Evolutionary conservation across 2,329 filamentous ascomycete genomes (phyloP).

Genomic region (Fusarium torulosum): DNA sequence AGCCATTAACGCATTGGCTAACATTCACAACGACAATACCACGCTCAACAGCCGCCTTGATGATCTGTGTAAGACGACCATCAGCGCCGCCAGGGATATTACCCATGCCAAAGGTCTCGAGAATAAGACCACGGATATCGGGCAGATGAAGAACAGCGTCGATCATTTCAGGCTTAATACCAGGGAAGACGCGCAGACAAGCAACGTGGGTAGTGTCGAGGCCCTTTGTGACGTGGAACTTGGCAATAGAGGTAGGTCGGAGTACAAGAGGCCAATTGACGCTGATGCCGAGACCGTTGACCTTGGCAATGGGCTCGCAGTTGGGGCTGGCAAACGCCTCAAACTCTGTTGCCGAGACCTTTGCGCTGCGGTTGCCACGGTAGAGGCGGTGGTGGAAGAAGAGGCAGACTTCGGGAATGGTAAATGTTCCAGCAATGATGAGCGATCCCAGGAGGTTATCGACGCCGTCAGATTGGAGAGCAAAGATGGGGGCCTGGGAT

Average conservation of each 20-base stretch:
- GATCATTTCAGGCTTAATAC: conserved; percentile 93
- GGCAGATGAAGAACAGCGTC: conserved; percentile 83
- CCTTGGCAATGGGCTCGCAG: conserved; percentile 81
- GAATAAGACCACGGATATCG: conserved; percentile 82
- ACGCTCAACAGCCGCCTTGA: conserved; percentile 80
- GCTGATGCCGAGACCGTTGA: conserved; percentile 83
- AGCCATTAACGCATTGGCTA: conserved; percentile 85
- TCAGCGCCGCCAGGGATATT: conserved; percentile 88
- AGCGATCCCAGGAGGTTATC: conserved; percentile 91
- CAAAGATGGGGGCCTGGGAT: conserved; percentile 87
- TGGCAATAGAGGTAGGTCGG: conserved; percentile 78
- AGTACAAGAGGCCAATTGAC: conserved; percentile 85
- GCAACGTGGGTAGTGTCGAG: conserved; percentile 91
- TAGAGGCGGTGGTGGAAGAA: conserved; percentile 95
- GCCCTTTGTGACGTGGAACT: conserved; percentile 79
- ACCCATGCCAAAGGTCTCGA: conserved; percentile 94
- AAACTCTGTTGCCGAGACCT: conserved; percentile 87
- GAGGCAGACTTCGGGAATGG: conserved; percentile 91
- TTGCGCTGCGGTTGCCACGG: conserved; percentile 88
- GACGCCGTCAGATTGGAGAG: conserved; percentile 89
- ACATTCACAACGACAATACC: conserved; percentile 91
- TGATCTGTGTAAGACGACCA: conserved; percentile 81
- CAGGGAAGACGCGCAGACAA: conserved; percentile 89
- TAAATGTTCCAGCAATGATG: conserved; percentile 91
- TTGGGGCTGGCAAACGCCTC: conserved; percentile 93